A percentile compares a stretch with the other conserved stretches of the same genome.
These are phyloP conservation scores for Nissolia schottii DNA, from an alignment of 306 rosid species.

Conservation along the genomic window DNA sequence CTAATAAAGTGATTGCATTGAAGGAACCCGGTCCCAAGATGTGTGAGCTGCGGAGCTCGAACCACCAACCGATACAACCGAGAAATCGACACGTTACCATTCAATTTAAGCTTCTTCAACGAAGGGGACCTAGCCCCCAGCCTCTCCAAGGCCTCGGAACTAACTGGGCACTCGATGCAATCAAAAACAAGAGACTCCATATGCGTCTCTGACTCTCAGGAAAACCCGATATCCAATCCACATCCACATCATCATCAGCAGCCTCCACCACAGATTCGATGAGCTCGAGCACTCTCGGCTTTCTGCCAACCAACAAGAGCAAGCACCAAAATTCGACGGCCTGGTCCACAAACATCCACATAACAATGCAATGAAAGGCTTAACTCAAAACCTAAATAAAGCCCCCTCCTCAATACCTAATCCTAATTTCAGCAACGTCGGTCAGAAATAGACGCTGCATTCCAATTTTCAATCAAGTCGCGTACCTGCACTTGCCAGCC, in stretches of 20 bases:
- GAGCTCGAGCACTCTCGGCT: slow-evolving; percentile 77
- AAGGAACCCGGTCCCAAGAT: slow-evolving; percentile 82
- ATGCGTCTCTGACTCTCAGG: slow-evolving; percentile 53
- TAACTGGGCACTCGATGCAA: slow-evolving; percentile 54
- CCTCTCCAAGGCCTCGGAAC: slow-evolving; percentile 77
- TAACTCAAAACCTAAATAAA: too few species aligned
- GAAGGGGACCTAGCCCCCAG: slow-evolving; percentile 73
- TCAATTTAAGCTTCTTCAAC: slow-evolving; percentile 71
- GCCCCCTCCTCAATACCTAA: too few species aligned
- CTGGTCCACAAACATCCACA: too few species aligned
- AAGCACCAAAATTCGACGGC: too few species aligned
- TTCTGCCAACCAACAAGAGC: slow-evolving; percentile 45
- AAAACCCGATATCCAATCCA: slow-evolving; percentile 77
- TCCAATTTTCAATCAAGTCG: too few species aligned
- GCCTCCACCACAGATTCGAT: slow-evolving; percentile 63
- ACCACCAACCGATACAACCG: slow-evolving; percentile 52
- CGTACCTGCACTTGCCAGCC: slow-evolving; percentile 66
- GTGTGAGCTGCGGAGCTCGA: slow-evolving; percentile 81
- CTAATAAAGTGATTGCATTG: too few species aligned
- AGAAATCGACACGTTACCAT: slow-evolving; percentile 47
- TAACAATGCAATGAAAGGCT: too few species aligned
- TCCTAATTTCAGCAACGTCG: too few species aligned
- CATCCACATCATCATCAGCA: slow-evolving; percentile 53
- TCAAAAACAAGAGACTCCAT: slow-evolving; percentile 74
- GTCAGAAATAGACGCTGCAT: too few species aligned